Conservation (phyloP, 305 asterid genomes). For the Ajuga reptans region DNA sequence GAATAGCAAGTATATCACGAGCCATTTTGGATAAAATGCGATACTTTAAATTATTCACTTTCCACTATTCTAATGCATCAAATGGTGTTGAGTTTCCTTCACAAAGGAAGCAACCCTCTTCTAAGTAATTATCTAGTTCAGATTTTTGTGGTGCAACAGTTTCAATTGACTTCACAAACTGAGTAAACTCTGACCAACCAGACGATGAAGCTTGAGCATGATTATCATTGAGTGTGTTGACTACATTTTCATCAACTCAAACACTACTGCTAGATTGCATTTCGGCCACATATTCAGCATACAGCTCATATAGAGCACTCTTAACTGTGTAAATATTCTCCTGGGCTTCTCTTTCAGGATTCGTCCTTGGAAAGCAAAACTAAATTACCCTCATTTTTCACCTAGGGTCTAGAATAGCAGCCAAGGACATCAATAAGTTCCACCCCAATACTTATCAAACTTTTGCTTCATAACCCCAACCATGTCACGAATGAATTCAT, state of each 20-base stretch:
- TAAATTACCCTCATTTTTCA: not conserved
- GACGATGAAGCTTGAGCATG: not conserved
- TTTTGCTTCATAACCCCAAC: not conserved
- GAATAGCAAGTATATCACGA: not conserved
- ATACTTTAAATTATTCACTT: not conserved
- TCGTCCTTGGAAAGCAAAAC: not conserved
- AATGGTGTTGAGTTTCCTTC: not conserved
- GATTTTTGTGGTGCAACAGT: not conserved
- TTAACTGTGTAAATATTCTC: not conserved
- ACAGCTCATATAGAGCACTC: not conserved
- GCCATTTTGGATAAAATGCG: not conserved
- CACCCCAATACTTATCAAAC: constrained; percentile 4
- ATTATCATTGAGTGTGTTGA: no score
- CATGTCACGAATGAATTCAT: not conserved
- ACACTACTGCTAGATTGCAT: not conserved
- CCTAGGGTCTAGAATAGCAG: not conserved
- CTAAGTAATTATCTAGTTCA: not conserved
- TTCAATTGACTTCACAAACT: not conserved
- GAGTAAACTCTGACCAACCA: not conserved
- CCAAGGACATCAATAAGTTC: not conserved
- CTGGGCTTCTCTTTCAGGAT: not conserved
- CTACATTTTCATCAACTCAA: not conserved
- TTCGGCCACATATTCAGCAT: not conserved
- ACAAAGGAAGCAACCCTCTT: not conserved
- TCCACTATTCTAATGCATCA: not conserved